Base-by-base conservation (phyloP, 2,329 filamentous ascomycete species). In the Sarocladium brachiariae region DNA sequence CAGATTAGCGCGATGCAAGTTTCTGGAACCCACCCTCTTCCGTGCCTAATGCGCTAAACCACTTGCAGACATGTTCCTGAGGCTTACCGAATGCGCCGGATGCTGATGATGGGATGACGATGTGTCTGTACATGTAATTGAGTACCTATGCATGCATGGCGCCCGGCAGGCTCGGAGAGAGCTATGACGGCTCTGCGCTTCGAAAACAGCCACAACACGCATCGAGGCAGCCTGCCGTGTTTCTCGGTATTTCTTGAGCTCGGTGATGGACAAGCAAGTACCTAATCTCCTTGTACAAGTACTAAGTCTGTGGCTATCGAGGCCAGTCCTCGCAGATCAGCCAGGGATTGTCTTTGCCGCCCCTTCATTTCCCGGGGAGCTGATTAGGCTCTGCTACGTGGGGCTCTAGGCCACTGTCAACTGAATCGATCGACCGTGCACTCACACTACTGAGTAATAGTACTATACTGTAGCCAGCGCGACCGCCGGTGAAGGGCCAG, bases 321-420 rank as follows among this genome's bases (percentile, higher is more conserved):
- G 43, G 25, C 24, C 23, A 25, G 5, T 9, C 11, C 11, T 25
- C 23, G 16, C 27, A 9, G 23, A 27, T 33, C 43, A 33, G 43
- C 43, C 27, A 47, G 43, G 43, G n/a, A 23, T 25, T 43, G 39
- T 3, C 4, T 11, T 31, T 23, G 43, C 43, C 13, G 43, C 24
- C 43, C 43, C 43, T 47, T 47, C 43, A 47, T 47, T 47, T 47
- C 43, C 43, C 25, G 27, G 27, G 43, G 16, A 30, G 27, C 4
- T 8, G 27, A 14, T 47, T 47, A 47, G 43, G 43, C 43, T 21
- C 43, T 47, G 25, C 3, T 13, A 10, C n/a, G 43, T 45, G 39
- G 39, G 43, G 43, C 43, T 13, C 16, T 13, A 13, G 16, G 25
- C n/a, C 43, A 33, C 27, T n/a, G n/a, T n/a, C n/a, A n/a, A n/a